These are phyloP conservation scores for Metschnikowia continentalis DNA, from an alignment of 805 yeast genomes.

Conservation along the genomic window DNA sequence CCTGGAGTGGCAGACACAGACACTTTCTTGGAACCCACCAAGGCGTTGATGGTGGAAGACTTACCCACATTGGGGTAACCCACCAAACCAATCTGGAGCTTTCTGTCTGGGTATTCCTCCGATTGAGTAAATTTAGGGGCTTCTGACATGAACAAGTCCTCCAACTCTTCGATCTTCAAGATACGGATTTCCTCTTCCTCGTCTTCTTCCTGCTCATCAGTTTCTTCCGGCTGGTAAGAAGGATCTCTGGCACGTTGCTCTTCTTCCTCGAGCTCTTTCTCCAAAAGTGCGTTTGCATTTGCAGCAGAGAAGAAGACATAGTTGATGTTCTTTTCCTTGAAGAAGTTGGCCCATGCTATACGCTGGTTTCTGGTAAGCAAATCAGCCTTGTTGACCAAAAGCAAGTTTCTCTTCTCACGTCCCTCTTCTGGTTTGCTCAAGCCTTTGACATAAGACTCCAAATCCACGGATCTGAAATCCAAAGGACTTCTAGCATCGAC, in stretches of 20 bases:
- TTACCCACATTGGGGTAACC: conserved; percentile 96
- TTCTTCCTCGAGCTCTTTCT: conserved; percentile 50
- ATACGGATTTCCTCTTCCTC: conserved; percentile 48
- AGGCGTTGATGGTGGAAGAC: conserved; percentile 96
- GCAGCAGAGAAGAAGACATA: conserved; percentile 93
- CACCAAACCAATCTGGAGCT: conserved; percentile 87
- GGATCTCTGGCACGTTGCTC: conserved; percentile 22
- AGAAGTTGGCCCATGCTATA: conserved; percentile 81
- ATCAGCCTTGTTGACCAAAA: conserved; percentile 93
- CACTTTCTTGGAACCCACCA: conserved; percentile 95
- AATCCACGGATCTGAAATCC: conserved; percentile 81
- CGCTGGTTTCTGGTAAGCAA: conserved; percentile 74
- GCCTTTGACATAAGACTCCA: conserved; percentile 78
- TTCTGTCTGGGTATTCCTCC: conserved; percentile 54
- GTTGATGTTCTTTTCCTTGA: conserved; percentile 60
- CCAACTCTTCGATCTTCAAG: conserved; percentile 79
- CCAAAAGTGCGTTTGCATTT: conserved; percentile 71
- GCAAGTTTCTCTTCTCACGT: conserved; percentile 62
- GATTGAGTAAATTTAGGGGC: conserved; percentile 67
- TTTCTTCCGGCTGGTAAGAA: conserved; percentile 6
- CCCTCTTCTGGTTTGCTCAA: conserved; percentile 48
- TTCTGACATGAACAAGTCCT: conserved; percentile 65
- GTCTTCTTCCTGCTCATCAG: conserved; percentile 12
- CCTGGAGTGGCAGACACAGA: conserved; percentile 98
- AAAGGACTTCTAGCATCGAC: conserved; percentile 96